phyloP scores from a whole-genome alignment of 441 rosid species.

The Arabidopsis lyrata region DNA sequence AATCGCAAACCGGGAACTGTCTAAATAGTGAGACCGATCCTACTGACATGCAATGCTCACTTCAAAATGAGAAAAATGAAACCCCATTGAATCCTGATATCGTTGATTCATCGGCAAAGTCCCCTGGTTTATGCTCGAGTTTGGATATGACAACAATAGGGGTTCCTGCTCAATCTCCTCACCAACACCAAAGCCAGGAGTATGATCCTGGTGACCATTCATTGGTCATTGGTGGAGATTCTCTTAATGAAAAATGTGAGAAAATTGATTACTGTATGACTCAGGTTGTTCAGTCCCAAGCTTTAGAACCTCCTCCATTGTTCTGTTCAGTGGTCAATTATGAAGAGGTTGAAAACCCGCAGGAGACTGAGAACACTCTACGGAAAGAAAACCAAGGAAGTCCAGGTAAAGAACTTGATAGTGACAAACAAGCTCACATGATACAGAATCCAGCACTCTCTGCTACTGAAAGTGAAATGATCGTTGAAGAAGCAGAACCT shows the following conservation, averaged over 20 bases:
- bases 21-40: constrained; percentile 39
- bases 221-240: constrained; percentile 21
- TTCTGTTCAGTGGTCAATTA: constrained; percentile 33
- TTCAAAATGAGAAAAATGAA: constrained; percentile 39
- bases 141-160: constrained; percentile 26
- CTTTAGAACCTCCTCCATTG: constrained; percentile 40
- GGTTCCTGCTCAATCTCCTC: constrained; percentile 44
- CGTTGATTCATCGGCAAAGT: constrained; percentile 38
- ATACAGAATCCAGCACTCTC: constrained; percentile 21
- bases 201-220: constrained; percentile 36
- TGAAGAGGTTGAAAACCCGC: constrained; percentile 32
- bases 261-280: constrained; percentile 27
- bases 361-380: constrained; percentile 29
- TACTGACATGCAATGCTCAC: constrained; percentile 42
- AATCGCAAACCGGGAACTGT: constrained; percentile 45
- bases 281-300: constrained; percentile 40
- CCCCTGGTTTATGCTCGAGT: constrained; percentile 22
- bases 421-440: constrained; percentile 13
- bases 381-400: constrained; percentile 19
- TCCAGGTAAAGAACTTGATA: constrained; percentile 18
- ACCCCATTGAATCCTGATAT: constrained; percentile 40
- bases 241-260: constrained; percentile 34
- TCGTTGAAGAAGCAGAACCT: constrained; percentile 27
- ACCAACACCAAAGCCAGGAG: constrained; percentile 44
- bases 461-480: constrained; percentile 20